Evolutionary conservation across 305 asterid species (phyloP), one percentile per base, ranked within the genome.

Genomic region (Galium porrigens): DNA sequence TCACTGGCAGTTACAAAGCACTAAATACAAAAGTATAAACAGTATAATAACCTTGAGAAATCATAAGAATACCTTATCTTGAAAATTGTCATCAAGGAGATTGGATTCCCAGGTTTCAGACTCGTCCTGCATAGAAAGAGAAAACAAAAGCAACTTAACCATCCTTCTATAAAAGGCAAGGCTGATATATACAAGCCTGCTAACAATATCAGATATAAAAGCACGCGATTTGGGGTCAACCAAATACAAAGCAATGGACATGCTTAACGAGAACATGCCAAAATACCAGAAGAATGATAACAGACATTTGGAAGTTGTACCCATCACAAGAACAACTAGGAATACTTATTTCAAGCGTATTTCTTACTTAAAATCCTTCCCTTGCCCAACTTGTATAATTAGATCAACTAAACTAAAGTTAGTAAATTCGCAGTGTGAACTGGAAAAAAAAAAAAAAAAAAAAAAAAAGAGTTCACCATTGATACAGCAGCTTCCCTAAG

Each of bases 81-180:
- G 61, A 52, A 68, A 75, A 76, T 69, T 84, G 72, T 77, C 68
- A 29, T 79, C 87, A 61, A 68, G 61, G 55, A 81, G 73, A 79
- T 75, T 74, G 60, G 69, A 80, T 73, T 88, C 97, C 94, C 95
- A 85, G n/a, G 92, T 73, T 72, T 91, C 97, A 73, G 81, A 72
- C 55, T 91, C 96, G 71, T 85, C 97, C 97, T 91, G 87, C 84
- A 82, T 69, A 68, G 11, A 0, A 37, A 29, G 64, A 42, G 15
- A 62, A 22, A 22, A 11, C n/a, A 68, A 5, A 66, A 7, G 53
- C 49, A 53, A 65, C 6, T 55, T 20, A 54, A 37, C 36, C 22
- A 54, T 12, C 8, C 55, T 25, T 60, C 10, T 15, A 62, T 6
- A 30, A 9, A 11, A 12, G 27, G 48, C 37, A 59, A 59, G 2